Base-by-base conservation (phyloP, 257 asterid species). In the Prunella vulgaris region DNA sequence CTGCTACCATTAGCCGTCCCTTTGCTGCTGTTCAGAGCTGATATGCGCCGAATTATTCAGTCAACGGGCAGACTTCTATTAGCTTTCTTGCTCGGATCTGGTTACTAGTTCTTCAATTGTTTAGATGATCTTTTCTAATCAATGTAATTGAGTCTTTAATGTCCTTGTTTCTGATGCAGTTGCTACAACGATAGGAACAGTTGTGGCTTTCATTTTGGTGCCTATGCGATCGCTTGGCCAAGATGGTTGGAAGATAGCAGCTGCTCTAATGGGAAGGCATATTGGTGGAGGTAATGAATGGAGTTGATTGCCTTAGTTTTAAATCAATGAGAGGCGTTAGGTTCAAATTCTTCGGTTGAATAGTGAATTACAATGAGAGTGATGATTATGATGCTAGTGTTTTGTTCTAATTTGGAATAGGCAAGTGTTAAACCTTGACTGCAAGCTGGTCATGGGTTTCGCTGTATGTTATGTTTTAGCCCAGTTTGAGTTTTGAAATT, bases 251-350 rank as follows among this genome's bases (percentile, higher is more conserved):
- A 93, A 90, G 80, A 90, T 93, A 59, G 98, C 98, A 59, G 96
- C 98, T 65, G 97, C 98, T 15, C 78, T 93, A 12, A 93, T 93
- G 98, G 98, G 98, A 68, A 84, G 98, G 73, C 98, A 93, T 77
- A 90, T 93, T 60, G 98, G 98, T 70, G 98, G 97, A 88, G 97
- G 98, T 92, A 80, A 74, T 48, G 37, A n/a, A n/a, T n/a, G n/a
- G n/a, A n/a, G n/a, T n/a, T n/a, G 24, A 49, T 15, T 48, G 20
- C 46, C 49, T 77, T 25, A 8, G 20, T 21, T 46, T 46, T 46
- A 66, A 14, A 13, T 17, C 13, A n/a, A n/a, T n/a, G n/a, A n/a
- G n/a, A n/a, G n/a, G n/a, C n/a, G n/a, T n/a, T n/a, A n/a, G 14
- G 46, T 38, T 10, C n/a, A 38, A 38, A 2, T 38, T 38, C 14